These are phyloP conservation scores for Nissolia schottii DNA, from an alignment of 306 rosid genomes.

Conservation along the genomic window DNA sequence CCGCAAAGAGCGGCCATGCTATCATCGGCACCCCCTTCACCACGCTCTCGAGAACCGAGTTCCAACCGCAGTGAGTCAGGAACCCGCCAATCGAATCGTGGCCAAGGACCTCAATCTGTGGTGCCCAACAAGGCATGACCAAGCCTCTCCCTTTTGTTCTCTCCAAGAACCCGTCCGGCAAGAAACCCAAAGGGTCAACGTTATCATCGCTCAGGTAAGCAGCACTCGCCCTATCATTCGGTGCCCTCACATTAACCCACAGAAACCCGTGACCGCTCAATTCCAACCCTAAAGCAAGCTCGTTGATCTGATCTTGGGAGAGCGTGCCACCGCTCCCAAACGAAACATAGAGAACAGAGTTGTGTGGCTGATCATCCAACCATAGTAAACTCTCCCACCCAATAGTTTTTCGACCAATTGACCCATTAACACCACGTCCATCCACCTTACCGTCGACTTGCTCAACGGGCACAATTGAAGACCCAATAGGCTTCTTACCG, in stretches of 20 bases:
- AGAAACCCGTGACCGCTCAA: slow-evolving; percentile 27
- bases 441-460: too few relatives aligned
- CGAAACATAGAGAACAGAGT: slow-evolving; percentile 30
- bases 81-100: slow-evolving; percentile 28
- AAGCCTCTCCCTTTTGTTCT: slow-evolving; percentile 31
- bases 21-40: slow-evolving; percentile 34
- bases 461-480: too few relatives aligned
- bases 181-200: slow-evolving; percentile 13
- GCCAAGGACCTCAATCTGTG: slow-evolving; percentile 34
- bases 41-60: slow-evolving; percentile 32
- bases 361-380: slow-evolving; percentile 29
- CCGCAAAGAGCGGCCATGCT: slow-evolving; percentile 45
- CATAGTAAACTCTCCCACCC: slow-evolving; percentile 28
- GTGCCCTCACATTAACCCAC: slow-evolving; percentile 32
- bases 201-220: slow-evolving; percentile 3
- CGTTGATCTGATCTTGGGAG: slow-evolving; percentile 26
- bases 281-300: slow-evolving; percentile 40
- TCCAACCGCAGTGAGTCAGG: slow-evolving; percentile 46
- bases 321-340: slow-evolving; percentile 50
- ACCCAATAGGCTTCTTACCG: too few relatives aligned
- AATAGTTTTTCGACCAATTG: not conserved
- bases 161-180: slow-evolving; percentile 30
- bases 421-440: too few relatives aligned
- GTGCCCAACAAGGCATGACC: slow-evolving; percentile 28
- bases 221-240: slow-evolving; percentile 29